These are phyloP conservation scores for Stephania cephalantha DNA, from an alignment of 164 flowering plant species.

Conservation along the genomic window DNA sequence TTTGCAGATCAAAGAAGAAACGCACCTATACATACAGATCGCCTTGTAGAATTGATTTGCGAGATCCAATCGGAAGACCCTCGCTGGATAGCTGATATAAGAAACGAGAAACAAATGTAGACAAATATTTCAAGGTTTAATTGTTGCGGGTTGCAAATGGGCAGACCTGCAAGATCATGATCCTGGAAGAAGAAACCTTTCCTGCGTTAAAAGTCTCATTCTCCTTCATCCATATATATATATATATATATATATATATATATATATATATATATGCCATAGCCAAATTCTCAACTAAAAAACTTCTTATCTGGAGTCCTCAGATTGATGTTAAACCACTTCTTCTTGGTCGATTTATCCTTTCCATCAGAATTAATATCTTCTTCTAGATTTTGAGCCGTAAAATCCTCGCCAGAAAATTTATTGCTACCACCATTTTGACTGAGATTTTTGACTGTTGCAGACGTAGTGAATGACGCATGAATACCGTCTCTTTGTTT, in stretches of 20 bases:
- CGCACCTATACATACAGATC: not conserved
- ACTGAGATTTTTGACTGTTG: conserved; percentile 14
- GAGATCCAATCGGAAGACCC: not conserved
- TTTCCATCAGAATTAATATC: conserved; percentile 70
- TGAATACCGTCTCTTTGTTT: conserved; percentile 82
- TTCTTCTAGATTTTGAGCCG: conserved; percentile 50
- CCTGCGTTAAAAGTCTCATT: no score
- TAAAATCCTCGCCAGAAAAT: conserved; percentile 47
- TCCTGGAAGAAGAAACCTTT: not conserved
- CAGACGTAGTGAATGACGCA: conserved; percentile 61
- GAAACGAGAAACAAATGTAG: not conserved
- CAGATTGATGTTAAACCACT: conserved; percentile 73
- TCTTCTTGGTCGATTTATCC: conserved; percentile 68
- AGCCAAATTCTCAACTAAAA: conserved; percentile 20
- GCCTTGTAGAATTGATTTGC: not conserved
- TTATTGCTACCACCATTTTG: conserved; percentile 38
- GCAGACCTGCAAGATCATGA: not conserved
- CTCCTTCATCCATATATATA: not conserved
- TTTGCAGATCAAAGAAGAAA: not conserved
- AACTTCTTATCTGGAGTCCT: conserved; percentile 69
- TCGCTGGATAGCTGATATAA: not conserved
- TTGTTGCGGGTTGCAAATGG: not conserved
- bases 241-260: no score
- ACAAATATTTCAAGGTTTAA: not conserved
- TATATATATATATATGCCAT: not conserved